Evolutionary conservation across 2,329 filamentous ascomycete species (phyloP).

Genomic region (Fonsecaea monophora): DNA sequence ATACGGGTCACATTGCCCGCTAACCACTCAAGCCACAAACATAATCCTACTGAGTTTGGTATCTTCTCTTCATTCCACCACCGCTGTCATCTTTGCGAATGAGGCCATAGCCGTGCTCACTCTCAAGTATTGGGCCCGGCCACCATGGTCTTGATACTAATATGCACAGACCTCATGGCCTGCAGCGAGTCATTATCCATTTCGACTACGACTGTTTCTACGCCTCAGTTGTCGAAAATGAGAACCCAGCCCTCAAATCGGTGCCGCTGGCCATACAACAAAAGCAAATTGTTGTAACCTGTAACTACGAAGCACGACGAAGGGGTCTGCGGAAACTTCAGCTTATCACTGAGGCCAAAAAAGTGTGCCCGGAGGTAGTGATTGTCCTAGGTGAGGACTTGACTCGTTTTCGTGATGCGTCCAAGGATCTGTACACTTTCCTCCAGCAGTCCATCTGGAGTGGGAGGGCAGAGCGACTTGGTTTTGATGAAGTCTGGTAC

Average conservation of each 20-base stretch:
- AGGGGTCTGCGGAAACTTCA: conserved; percentile 76
- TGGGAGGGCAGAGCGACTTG: conserved; percentile 76
- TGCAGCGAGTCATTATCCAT: conserved; percentile 72
- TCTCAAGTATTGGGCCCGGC: not conserved
- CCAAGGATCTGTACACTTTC: conserved; percentile 78
- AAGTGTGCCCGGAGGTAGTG: conserved; percentile 80
- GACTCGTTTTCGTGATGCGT: conserved; percentile 82
- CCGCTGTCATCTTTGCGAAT: not conserved
- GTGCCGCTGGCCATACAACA: conserved; percentile 85
- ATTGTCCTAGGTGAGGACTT: conserved; percentile 87
- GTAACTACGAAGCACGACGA: conserved; percentile 88
- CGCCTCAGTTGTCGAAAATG: conserved; percentile 85
- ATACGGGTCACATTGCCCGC: not conserved
- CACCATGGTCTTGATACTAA: conserved; percentile 29
- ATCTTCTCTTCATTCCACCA: not conserved
- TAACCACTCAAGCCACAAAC: not conserved
- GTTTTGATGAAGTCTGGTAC: conserved; percentile 85
- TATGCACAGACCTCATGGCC: conserved; percentile 44
- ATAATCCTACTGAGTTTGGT: not conserved
- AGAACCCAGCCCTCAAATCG: conserved; percentile 73
- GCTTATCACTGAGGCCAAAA: conserved; percentile 80
- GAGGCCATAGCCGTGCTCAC: conserved; percentile 1
- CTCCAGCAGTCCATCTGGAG: conserved; percentile 79
- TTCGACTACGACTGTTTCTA: conserved; percentile 85
- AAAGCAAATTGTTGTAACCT: conserved; percentile 90